Evolutionary conservation across 2,329 filamentous ascomycete genomes (phyloP).

Genomic region (Colletotrichum limetticola): DNA sequence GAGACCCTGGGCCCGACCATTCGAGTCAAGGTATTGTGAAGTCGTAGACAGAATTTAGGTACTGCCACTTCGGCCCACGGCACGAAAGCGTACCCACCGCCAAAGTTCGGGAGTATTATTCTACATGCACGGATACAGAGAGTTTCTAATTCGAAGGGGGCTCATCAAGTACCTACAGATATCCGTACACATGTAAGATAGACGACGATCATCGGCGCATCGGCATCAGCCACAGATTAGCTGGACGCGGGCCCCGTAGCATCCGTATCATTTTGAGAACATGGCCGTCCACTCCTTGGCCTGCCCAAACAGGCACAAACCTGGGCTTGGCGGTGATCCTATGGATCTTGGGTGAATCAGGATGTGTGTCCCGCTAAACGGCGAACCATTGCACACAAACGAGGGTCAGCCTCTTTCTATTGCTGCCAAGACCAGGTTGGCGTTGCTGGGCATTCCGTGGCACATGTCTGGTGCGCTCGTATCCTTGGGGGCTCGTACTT

Average conservation of each 20-base stretch:
- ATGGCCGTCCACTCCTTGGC: neutral
- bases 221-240: neutral
- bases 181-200: neutral
- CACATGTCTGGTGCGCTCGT: neutral
- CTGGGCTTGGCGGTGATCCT: conserved; percentile 1
- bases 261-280: neutral
- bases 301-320: neutral
- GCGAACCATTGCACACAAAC: neutral
- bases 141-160: neutral
- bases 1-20: neutral
- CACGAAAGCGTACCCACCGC: neutral
- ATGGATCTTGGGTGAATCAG: neutral
- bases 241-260: neutral
- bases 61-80: neutral
- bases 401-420: neutral
- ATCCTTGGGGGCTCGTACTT: neutral
- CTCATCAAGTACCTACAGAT: neutral
- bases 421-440: conserved; percentile 5
- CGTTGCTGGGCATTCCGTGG: neutral
- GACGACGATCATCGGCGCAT: neutral
- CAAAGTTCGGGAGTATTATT: neutral
- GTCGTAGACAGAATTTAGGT: neutral
- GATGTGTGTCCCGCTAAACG: neutral
- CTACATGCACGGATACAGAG: neutral
- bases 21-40: neutral